phyloP scores from a whole-genome alignment of 2,329 filamentous ascomycete species.

The Myriosclerotinia scirpicola region DNA sequence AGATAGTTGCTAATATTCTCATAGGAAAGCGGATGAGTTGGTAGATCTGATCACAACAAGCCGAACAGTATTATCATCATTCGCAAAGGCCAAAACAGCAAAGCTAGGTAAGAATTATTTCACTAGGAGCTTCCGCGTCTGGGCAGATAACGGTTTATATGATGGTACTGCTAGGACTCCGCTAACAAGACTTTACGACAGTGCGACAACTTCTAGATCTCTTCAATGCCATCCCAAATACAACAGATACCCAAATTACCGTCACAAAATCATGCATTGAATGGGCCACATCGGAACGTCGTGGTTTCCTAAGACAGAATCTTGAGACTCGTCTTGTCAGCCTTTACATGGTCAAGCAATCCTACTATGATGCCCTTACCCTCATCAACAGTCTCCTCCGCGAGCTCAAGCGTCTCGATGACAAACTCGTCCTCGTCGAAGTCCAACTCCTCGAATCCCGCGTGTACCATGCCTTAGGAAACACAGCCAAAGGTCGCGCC shows the following conservation, averaged over 20 bases:
- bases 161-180: not conserved
- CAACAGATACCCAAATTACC: conserved; percentile 87
- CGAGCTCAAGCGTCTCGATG: conserved; percentile 96
- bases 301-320: conserved; percentile 95
- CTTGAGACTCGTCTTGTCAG: conserved; percentile 93
- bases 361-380: conserved; percentile 94
- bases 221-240: conserved; percentile 90
- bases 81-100: conserved; percentile 97
- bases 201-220: conserved; percentile 96
- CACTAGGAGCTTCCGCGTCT: not conserved
- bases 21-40: conserved; percentile 77
- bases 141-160: not conserved
- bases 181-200: conserved; percentile 43
- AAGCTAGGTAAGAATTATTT: conserved; percentile 73
- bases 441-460: conserved; percentile 96
- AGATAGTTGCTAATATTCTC: conserved; percentile 36
- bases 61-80: conserved; percentile 86
- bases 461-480: conserved; percentile 96
- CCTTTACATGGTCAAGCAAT: conserved; percentile 95
- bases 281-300: conserved; percentile 93
- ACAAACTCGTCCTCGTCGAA: conserved; percentile 97
- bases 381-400: conserved; percentile 95
- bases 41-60: conserved; percentile 88
- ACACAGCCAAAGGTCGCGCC: conserved; percentile 92
- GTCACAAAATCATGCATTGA: conserved; percentile 99